phyloP scores from a whole-genome alignment of 1,284 basidiomycete species.

The Volvariella volvacea region DNA sequence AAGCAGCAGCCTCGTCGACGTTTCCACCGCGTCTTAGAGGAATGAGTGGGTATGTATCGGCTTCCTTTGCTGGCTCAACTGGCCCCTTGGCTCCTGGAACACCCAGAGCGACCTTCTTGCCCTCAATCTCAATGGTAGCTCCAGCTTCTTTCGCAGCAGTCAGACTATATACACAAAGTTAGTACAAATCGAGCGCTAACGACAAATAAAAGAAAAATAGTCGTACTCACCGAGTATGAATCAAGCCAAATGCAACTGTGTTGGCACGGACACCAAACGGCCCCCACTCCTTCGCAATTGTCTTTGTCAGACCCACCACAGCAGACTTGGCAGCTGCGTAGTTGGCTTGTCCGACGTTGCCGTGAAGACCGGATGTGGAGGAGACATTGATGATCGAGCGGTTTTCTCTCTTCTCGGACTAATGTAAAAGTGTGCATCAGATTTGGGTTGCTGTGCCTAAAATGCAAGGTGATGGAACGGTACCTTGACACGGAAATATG shows the following conservation, averaged over 20 bases:
- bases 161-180: constrained; percentile 30
- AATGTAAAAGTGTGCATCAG: not conserved
- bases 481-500: constrained; percentile 80
- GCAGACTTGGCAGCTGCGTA: constrained; percentile 77
- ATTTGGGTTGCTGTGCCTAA: no score
- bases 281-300: constrained; percentile 86
- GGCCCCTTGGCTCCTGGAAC: constrained; percentile 52
- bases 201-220: not conserved
- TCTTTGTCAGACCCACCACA: constrained; percentile 76
- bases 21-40: constrained; percentile 72
- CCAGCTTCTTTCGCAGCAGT: constrained; percentile 75
- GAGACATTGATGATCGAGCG: constrained; percentile 75
- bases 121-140: constrained; percentile 71
- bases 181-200: not conserved
- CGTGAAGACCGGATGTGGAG: constrained; percentile 72
- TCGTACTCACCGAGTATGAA: constrained; percentile 56
- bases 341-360: constrained; percentile 82
- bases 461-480: not conserved
- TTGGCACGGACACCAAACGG: constrained; percentile 77
- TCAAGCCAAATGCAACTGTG: constrained; percentile 72
- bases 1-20: constrained; percentile 72
- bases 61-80: constrained; percentile 18
- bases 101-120: constrained; percentile 79
- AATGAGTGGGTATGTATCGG: constrained; percentile 46
- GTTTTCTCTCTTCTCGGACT: constrained; percentile 53